These are phyloP conservation scores for Yamadazyma sp. DNA, from an alignment of 805 yeast genomes.

Conservation along the genomic window DNA sequence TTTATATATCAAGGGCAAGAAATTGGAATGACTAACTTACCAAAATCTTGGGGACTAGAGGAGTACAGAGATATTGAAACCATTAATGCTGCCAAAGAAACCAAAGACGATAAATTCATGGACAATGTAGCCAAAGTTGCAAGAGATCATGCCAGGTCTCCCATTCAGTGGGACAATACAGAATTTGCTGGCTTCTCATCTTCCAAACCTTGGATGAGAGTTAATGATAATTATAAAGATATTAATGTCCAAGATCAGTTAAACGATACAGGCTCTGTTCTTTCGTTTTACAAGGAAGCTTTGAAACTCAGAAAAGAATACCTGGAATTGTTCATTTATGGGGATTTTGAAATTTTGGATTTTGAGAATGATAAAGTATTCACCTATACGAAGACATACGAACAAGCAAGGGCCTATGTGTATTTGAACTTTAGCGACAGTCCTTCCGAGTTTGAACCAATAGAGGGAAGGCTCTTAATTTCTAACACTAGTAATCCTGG, in stretches of 20 bases:
- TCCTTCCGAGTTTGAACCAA: constrained; percentile 28
- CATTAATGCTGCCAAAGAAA: constrained; percentile 26
- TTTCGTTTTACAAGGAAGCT: constrained; percentile 44
- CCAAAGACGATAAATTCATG: constrained; percentile 19
- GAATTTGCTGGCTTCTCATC: constrained; percentile 47
- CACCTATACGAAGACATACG: constrained; percentile 37
- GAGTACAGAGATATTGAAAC: constrained; percentile 53
- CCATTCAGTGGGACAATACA: constrained; percentile 51
- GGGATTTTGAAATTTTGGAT: constrained; percentile 44
- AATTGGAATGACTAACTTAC: constrained; percentile 52
- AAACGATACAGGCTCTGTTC: constrained; percentile 44
- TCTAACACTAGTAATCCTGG: constrained; percentile 25
- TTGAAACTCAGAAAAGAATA: constrained; percentile 41
- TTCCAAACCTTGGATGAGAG: constrained; percentile 51
- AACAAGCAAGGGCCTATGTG: constrained; percentile 27
- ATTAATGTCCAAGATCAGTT: constrained; percentile 48
- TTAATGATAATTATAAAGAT: constrained; percentile 47
- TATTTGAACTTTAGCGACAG: constrained; percentile 43
- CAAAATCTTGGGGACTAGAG: constrained; percentile 42
- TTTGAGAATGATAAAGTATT: constrained; percentile 39
- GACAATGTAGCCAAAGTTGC: constrained; percentile 37
- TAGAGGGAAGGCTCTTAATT: constrained; percentile 25
- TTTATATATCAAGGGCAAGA: constrained; percentile 63
- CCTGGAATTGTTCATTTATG: constrained; percentile 46
- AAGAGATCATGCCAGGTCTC: constrained; percentile 57